Evolutionary conservation across 371 early-diverging fungal species (phyloP), one percentile per base, ranked within the genome.

Genomic region (Coemansia sp.): DNA sequence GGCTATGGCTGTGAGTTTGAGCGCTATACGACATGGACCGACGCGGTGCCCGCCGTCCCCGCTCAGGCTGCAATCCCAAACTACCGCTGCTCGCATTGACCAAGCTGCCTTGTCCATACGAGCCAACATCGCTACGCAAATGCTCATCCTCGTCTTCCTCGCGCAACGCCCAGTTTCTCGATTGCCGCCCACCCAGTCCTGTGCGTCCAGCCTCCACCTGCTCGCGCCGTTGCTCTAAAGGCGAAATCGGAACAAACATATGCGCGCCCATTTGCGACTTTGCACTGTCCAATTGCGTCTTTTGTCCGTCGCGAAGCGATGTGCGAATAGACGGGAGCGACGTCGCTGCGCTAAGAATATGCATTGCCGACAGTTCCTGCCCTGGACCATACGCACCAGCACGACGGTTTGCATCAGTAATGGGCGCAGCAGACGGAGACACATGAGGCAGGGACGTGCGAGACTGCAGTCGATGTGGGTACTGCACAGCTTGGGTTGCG

Each of bases 231-330:
- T 80, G 80, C 56, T 80, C 80, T 2, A 80, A 65, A 3, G 80
- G 80, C 23, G 80, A 80, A 41, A 80, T 75, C 1, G 80, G 80
- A 52, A 80, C 80, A 32, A 69, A 70, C 80, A 80, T 75, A 28
- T 66, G 69, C n/a, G 65, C n/a, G n/a, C 44, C 62, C 11, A 55
- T 61, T 32, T 69, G 69, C 24, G 69, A 29, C 54, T 59, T 65
- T 57, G 70, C 26, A 0, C 51, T 36, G 19, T 73, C 69, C 29
- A 68, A 19, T 2, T 66, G 73, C 6, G 62, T 12, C 39, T 63
- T 79, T 49, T 58, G 28, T n/a, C 41, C 53, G 39, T 77, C 69
- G 12, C 72, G 71, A 28, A 63, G 41, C 6, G 62, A 52, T 0
- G 69, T 65, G 11, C 79, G 67, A 2, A 76, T 79, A 6, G 79